These are phyloP conservation scores for Verticillium dahliae DNA, from an alignment of 2,329 filamentous ascomycete species.

Conservation along the genomic window DNA sequence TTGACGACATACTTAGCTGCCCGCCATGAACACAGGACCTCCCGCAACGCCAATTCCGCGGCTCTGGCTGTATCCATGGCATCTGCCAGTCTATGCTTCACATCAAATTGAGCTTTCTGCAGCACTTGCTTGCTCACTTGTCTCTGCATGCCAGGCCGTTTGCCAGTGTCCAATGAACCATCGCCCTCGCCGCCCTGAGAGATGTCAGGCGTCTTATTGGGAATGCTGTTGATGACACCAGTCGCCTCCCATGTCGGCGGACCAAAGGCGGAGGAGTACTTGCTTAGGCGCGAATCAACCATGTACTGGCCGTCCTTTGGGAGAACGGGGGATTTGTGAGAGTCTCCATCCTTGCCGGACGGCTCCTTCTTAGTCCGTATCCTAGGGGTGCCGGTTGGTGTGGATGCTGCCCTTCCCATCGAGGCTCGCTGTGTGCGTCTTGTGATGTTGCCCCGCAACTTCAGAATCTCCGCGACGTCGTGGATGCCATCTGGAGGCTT, in stretches of 20 bases:
- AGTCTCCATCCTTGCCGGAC: slow-evolving; percentile 13
- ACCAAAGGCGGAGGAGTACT: slow-evolving; percentile 20
- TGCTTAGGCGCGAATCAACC: slow-evolving; percentile 44
- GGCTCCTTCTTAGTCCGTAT: slow-evolving; percentile 29
- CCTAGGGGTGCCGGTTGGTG: slow-evolving; percentile 45
- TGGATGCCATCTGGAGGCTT: slow-evolving; percentile 82
- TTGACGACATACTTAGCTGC: slow-evolving; percentile 65
- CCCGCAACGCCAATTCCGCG: slow-evolving; percentile 76
- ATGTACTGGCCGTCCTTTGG: slow-evolving; percentile 35
- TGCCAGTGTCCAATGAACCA: slow-evolving; percentile 24
- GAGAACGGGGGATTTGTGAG: slow-evolving; percentile 24
- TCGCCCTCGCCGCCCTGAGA: slow-evolving; percentile 16
- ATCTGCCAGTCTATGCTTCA: slow-evolving; percentile 57
- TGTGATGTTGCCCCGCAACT: slow-evolving; percentile 78
- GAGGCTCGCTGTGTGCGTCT: slow-evolving; percentile 71
- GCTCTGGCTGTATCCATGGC: slow-evolving; percentile 75
- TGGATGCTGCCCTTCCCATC: slow-evolving; percentile 54
- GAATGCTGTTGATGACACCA: slow-evolving; percentile 71
- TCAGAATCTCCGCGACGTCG: slow-evolving; percentile 81
- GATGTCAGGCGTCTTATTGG: slow-evolving; percentile 27
- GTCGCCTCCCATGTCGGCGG: slow-evolving; percentile 67
- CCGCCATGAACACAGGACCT: slow-evolving; percentile 73
- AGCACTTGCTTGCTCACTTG: slow-evolving; percentile 43
- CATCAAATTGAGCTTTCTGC: slow-evolving; percentile 57
- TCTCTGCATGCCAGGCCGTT: slow-evolving; percentile 29